Conservation (phyloP, 371 early-diverging fungal species). For the Amoeboaphelidium protococcarum region DNA sequence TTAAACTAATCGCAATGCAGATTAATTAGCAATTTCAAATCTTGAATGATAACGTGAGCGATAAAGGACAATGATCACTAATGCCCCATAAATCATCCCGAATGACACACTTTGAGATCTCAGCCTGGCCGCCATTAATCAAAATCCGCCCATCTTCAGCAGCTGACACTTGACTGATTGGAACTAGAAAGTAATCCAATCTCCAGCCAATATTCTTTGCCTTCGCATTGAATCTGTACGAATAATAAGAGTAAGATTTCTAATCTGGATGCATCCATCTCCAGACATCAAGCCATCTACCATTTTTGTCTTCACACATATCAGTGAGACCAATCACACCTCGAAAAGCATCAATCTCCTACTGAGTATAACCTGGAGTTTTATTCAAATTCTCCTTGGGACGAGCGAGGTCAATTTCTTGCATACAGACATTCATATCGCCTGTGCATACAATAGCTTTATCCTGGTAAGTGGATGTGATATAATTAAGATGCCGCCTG, state of each 20-base stretch:
- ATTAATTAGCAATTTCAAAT: no score
- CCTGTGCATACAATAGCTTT: neutral
- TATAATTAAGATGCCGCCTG: constrained; percentile 30
- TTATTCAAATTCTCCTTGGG: constrained; percentile 40
- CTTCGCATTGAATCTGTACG: constrained; percentile 42
- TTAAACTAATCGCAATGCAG: no score
- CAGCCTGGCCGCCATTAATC: no score
- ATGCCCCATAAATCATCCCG: no score
- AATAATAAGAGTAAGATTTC: constrained; percentile 49
- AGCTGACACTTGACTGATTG: neutral
- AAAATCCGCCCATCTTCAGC: no score
- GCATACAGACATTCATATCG: constrained; percentile 71
- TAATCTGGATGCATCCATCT: constrained; percentile 40
- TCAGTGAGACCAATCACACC: constrained; percentile 1
- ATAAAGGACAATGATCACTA: no score
- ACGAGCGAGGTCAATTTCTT: constrained; percentile 45
- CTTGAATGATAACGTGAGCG: no score
- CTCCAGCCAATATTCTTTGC: constrained; percentile 59
- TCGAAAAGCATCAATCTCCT: neutral
- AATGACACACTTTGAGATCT: no score
- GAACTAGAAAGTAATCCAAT: constrained; percentile 2
- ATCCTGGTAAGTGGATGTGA: no score
- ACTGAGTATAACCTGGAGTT: constrained; percentile 1
- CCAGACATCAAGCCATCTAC: constrained; percentile 41
- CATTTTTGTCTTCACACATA: constrained; percentile 27